Evolutionary conservation across 129 eudicot species (phyloP).

Genomic region (Flaveria linearis): DNA sequence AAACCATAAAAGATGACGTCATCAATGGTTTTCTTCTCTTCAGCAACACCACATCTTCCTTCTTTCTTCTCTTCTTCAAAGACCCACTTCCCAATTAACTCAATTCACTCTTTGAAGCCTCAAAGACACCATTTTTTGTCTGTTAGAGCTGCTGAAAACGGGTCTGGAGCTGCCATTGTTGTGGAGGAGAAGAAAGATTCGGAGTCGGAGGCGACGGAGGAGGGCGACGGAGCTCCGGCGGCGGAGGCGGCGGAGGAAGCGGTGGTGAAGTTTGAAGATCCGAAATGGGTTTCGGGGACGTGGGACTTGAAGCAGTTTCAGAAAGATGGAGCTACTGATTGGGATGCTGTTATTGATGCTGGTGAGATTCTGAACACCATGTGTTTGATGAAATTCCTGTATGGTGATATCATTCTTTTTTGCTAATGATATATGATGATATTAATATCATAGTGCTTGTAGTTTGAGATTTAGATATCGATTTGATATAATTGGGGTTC

Average conservation of each 20-base stretch:
- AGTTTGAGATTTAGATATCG: constrained; percentile 2
- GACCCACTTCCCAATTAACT: constrained; percentile 42
- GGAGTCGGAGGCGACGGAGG: constrained; percentile 35
- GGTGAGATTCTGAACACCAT: constrained; percentile 46
- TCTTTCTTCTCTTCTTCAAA: constrained; percentile 45
- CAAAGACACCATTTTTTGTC: constrained; percentile 40
- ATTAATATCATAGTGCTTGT: neutral
- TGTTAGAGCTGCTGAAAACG: constrained; percentile 58
- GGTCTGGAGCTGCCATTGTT: constrained; percentile 49
- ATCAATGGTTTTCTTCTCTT: constrained; percentile 62
- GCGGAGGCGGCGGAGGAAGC: constrained; percentile 35
- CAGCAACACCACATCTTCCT: constrained; percentile 60
- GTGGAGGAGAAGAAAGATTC: constrained; percentile 39
- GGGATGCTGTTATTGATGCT: constrained; percentile 99
- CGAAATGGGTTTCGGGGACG: constrained; percentile 91
- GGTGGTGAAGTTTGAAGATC: constrained; percentile 50
- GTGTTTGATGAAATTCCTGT: constrained; percentile 14
- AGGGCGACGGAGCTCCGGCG: constrained; percentile 60
- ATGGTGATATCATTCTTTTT: neutral
- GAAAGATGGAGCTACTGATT: constrained; percentile 74
- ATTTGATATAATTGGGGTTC: constrained; percentile 5
- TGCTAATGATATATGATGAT: neutral
- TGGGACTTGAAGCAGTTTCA: constrained; percentile 88
- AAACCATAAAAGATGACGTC: constrained; percentile 41
- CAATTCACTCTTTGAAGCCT: constrained; percentile 42